Conservation (phyloP, 768 basidiomycete genomes). For the Pisolithus albus region DNA sequence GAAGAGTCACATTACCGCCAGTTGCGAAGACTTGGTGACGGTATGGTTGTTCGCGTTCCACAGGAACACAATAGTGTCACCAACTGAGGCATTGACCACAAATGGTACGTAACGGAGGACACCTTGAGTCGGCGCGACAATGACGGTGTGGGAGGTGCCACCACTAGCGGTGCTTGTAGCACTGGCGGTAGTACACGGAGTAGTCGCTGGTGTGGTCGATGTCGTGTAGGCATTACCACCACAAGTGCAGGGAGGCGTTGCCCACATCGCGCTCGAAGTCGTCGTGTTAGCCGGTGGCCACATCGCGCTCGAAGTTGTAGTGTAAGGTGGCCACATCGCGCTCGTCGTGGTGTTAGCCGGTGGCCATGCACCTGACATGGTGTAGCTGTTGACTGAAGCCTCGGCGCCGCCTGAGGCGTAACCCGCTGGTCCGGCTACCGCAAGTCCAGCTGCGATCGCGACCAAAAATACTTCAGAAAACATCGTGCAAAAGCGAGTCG, state of each 20-base stretch:
- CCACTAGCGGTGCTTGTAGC: slow-evolving; percentile 21
- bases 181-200: slow-evolving; percentile 10
- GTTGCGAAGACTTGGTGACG: slow-evolving; percentile 11
- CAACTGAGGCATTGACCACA: slow-evolving; percentile 66
- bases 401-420: no score
- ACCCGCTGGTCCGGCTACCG: neutral
- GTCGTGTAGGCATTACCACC: no score
- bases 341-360: no score
- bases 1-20: slow-evolving; percentile 23
- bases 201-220: slow-evolving; percentile 29
- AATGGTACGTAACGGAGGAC: slow-evolving; percentile 70
- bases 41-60: slow-evolving; percentile 60
- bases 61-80: slow-evolving; percentile 69
- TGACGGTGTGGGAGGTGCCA: slow-evolving; percentile 65
- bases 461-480: neutral
- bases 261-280: no score
- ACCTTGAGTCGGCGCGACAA: slow-evolving; percentile 67
- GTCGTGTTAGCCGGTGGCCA: no score
- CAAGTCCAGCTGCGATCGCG: neutral
- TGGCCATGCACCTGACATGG: no score
- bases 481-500: no score
- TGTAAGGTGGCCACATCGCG: no score
- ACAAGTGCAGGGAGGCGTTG: slow-evolving; percentile 34
- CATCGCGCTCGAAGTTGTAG: no score
- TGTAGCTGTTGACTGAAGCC: no score